phyloP scores from a whole-genome alignment of 805 yeast species.

The Saccharomycopsis javanensis region DNA sequence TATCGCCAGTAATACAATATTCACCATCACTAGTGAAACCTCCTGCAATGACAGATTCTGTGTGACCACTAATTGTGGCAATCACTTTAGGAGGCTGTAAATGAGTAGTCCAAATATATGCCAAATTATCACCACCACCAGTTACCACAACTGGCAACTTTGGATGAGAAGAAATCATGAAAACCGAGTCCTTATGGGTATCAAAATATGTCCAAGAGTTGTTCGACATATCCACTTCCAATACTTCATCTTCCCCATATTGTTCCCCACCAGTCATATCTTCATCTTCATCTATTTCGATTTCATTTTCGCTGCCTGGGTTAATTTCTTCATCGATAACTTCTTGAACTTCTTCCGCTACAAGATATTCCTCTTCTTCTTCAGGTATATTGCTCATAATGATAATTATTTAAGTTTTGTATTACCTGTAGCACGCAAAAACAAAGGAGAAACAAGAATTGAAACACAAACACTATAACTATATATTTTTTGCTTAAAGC shows the following conservation, averaged over 20 bases:
- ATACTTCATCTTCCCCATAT: slow-evolving; percentile 22
- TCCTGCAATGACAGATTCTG: slow-evolving; percentile 79
- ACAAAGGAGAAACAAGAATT: no score
- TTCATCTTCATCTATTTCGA: slow-evolving; percentile 19
- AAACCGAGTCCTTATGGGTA: slow-evolving; percentile 66
- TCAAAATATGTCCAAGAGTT: slow-evolving; percentile 74
- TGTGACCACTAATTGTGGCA: slow-evolving; percentile 67
- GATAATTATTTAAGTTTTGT: not conserved
- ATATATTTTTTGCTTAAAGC: no score
- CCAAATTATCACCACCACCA: slow-evolving; percentile 93
- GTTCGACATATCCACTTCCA: slow-evolving; percentile 34
- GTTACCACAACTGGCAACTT: slow-evolving; percentile 71
- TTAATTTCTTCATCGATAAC: slow-evolving; percentile 20
- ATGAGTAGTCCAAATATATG: slow-evolving; percentile 88
- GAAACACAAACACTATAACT: no score
- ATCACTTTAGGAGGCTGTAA: slow-evolving; percentile 75
- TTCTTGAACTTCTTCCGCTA: slow-evolving; percentile 19
- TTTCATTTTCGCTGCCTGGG: slow-evolving; percentile 17
- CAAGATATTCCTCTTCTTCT: slow-evolving; percentile 19
- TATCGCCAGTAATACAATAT: slow-evolving; percentile 81
- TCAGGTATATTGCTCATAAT: not conserved
- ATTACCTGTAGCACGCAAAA: no score
- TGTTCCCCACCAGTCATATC: slow-evolving; percentile 27
- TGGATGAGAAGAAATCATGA: slow-evolving; percentile 64
- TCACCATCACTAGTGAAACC: slow-evolving; percentile 79